Percentiles rank a stretch among this genome's conserved stretches.
Conservation (phyloP, 2,329 filamentous ascomycete genomes). For the Verticillium longisporum region DNA sequence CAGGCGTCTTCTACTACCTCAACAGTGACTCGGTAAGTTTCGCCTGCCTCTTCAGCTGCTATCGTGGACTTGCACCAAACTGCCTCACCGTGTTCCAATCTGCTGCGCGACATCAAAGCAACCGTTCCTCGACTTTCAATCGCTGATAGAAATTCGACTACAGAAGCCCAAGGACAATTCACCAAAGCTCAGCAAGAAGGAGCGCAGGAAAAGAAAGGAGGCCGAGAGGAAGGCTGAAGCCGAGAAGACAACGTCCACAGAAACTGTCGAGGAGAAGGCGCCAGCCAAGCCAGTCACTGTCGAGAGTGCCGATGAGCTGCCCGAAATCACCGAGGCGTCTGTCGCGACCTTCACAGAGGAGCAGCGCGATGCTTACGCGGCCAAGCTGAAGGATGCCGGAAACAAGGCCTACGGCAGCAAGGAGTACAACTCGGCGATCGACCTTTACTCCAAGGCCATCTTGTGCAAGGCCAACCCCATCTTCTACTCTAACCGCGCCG, state of each 20-base stretch:
- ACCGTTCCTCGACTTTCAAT: neutral
- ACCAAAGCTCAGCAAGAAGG: slow-evolving; percentile 82
- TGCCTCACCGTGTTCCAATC: neutral
- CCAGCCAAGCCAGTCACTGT: slow-evolving; percentile 44
- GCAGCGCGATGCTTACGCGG: slow-evolving; percentile 79
- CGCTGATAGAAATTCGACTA: neutral
- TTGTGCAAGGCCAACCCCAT: slow-evolving; percentile 95
- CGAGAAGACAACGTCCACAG: slow-evolving; percentile 27
- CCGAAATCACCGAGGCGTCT: slow-evolving; percentile 55
- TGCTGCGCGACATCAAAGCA: neutral
- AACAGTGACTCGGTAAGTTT: slow-evolving; percentile 49
- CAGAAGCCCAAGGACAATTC: slow-evolving; percentile 27
- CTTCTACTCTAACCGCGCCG: slow-evolving; percentile 97
- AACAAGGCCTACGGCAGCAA: slow-evolving; percentile 96
- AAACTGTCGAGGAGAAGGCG: slow-evolving; percentile 21
- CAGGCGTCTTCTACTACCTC: slow-evolving; percentile 90
- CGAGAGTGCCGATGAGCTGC: slow-evolving; percentile 60
- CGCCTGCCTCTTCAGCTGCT: neutral
- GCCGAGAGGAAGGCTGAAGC: slow-evolving; percentile 52
- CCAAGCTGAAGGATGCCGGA: slow-evolving; percentile 87
- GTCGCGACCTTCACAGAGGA: slow-evolving; percentile 46
- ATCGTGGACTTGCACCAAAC: neutral
- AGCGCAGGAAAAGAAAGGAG: slow-evolving; percentile 82
- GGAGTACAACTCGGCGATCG: slow-evolving; percentile 88
- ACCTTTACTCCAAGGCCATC: slow-evolving; percentile 92